These are phyloP conservation scores for Penicillium psychrofluorescens DNA, from an alignment of 495 filamentous ascomycete genomes.

Conservation along the genomic window DNA sequence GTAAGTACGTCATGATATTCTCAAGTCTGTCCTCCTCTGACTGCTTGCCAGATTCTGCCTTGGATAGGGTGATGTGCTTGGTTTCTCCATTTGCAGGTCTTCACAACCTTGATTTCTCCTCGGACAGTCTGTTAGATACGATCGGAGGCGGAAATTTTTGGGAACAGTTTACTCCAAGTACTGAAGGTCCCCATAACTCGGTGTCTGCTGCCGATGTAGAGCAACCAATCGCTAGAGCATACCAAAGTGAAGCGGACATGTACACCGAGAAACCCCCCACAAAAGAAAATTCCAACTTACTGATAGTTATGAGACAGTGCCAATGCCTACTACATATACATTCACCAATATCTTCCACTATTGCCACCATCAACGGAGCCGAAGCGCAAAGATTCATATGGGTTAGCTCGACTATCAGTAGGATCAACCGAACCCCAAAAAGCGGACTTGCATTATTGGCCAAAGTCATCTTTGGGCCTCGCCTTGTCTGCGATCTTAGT, in stretches of 20 bases:
- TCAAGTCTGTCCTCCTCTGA: background rate
- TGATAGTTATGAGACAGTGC: slow-evolving; percentile 1
- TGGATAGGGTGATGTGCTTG: slow-evolving; percentile 11
- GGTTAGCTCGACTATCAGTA: slow-evolving; percentile 4
- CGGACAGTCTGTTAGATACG: slow-evolving; percentile 9
- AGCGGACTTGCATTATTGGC: slow-evolving; percentile 21
- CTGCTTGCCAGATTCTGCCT: slow-evolving; percentile 4
- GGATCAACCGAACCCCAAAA: slow-evolving; percentile 8
- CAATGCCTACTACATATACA: slow-evolving; percentile 48
- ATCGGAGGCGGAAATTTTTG: slow-evolving; percentile 7
- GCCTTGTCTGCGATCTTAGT: slow-evolving; percentile 43
- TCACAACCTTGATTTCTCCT: slow-evolving; percentile 12
- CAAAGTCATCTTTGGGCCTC: slow-evolving; percentile 37
- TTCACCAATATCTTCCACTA: slow-evolving; percentile 47
- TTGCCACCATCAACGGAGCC: slow-evolving; percentile 33
- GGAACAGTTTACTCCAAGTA: slow-evolving; percentile 16
- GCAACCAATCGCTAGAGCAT: slow-evolving; percentile 8
- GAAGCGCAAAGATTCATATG: slow-evolving; percentile 28
- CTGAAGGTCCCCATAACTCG: slow-evolving; percentile 9
- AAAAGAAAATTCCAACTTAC: background rate
- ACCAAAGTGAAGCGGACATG: slow-evolving; percentile 22
- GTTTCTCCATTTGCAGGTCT: slow-evolving; percentile 11
- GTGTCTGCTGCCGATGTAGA: slow-evolving; percentile 6
- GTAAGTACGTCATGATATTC: background rate
- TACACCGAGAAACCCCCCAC: slow-evolving; percentile 6